Percentiles rank a stretch among this genome's conserved stretches.
Conservation (phyloP, 805 yeast species). For the Candida railenensis region DNA sequence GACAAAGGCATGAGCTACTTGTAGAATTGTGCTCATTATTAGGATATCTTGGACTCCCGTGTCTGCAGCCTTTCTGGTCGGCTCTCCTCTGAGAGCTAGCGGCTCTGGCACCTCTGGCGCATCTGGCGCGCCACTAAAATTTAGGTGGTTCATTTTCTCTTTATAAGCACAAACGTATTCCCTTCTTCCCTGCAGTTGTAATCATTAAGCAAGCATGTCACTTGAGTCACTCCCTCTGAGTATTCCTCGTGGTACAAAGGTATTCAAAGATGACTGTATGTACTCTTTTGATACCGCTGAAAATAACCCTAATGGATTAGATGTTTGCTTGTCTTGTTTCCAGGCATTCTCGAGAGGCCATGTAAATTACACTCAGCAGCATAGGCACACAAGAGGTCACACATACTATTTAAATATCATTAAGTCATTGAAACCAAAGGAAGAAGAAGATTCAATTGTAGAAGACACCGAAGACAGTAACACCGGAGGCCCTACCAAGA, state of each 20-base stretch:
- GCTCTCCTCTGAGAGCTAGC: no score
- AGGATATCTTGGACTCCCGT: no score
- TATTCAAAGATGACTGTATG: constrained; percentile 88
- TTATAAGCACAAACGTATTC: background rate
- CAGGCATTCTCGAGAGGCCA: constrained; percentile 60
- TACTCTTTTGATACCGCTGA: constrained; percentile 75
- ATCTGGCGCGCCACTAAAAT: background rate
- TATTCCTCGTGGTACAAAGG: constrained; percentile 26
- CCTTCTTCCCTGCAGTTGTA: background rate
- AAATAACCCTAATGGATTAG: constrained; percentile 53
- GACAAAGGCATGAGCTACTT: background rate
- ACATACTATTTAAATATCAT: constrained; percentile 56
- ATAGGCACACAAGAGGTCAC: constrained; percentile 53
- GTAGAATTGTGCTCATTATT: no score
- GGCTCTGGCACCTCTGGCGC: no score
- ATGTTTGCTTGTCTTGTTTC: constrained; percentile 72
- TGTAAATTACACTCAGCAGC: constrained; percentile 55
- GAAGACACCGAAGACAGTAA: constrained; percentile 14
- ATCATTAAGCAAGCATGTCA: background rate
- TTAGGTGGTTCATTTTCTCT: background rate
- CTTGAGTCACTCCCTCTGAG: constrained; percentile 14
- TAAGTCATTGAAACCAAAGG: constrained; percentile 46
- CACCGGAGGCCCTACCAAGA: constrained; percentile 39
- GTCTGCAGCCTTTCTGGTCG: no score
- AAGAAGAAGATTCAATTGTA: constrained; percentile 13